Percentiles rank a stretch among this genome's conserved stretches.
These are phyloP conservation scores for Diutina catenulata DNA, from an alignment of 1,139 yeast genomes.

Conservation along the genomic window DNA sequence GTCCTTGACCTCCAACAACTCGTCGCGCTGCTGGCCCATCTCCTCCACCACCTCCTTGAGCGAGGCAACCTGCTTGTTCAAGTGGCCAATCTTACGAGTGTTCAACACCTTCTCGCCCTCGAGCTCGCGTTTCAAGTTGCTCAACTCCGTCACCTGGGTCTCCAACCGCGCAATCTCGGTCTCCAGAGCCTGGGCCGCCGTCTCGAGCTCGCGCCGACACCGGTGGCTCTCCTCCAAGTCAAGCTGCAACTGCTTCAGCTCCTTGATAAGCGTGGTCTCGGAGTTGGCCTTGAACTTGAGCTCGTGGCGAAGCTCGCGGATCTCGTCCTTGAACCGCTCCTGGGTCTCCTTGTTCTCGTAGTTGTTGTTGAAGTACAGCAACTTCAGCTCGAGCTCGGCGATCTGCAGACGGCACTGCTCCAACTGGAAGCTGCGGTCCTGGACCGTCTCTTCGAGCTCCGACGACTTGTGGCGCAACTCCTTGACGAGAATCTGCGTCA, in stretches of 20 bases:
- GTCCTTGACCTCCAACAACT: conserved; percentile 35
- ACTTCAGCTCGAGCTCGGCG: conserved; percentile 38
- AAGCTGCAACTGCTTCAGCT: background rate
- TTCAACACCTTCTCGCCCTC: conserved; percentile 30
- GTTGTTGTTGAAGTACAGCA: conserved; percentile 39
- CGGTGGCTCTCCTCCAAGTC: background rate
- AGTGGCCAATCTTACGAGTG: conserved; percentile 35
- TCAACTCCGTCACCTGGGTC: background rate
- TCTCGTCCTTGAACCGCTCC: conserved; percentile 43
- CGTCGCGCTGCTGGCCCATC: conserved; percentile 9
- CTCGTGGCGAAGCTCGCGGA: conserved; percentile 46
- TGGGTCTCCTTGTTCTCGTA: conserved; percentile 30
- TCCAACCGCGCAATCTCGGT: background rate
- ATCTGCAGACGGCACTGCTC: conserved; percentile 5
- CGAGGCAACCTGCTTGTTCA: conserved; percentile 38
- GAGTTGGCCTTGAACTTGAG: conserved; percentile 43
- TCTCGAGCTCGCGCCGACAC: background rate
- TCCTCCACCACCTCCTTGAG: conserved; percentile 43
- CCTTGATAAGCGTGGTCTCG: conserved; percentile 35
- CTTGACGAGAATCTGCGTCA: conserved; percentile 45
- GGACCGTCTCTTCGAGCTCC: conserved; percentile 44
- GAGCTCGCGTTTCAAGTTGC: conserved; percentile 16
- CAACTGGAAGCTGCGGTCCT: conserved; percentile 30
- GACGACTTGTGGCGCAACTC: conserved; percentile 44
- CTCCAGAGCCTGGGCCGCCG: background rate